Evolutionary conservation across 2,329 filamentous ascomycete species (phyloP).

Genomic region (Diaporthe citriasiana): DNA sequence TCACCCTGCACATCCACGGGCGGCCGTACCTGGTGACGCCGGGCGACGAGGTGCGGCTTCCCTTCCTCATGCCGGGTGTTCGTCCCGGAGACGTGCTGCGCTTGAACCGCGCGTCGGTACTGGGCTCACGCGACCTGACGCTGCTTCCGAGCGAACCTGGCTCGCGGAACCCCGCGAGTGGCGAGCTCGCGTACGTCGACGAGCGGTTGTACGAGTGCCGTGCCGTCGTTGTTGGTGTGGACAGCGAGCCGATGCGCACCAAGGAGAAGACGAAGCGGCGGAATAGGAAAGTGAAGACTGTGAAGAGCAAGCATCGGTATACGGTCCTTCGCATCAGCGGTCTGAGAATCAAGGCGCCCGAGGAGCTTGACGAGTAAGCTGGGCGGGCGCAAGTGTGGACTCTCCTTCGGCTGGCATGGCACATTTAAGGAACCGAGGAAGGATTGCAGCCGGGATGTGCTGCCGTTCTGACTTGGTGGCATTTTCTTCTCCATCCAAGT

Average conservation of each 20-base stretch:
- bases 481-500: background rate
- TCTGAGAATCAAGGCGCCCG: conserved; percentile 71
- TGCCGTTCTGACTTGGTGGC: background rate
- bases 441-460: background rate
- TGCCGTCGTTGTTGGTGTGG: conserved; percentile 86
- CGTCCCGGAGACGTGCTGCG: conserved; percentile 87
- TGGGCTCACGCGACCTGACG: conserved; percentile 93
- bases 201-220: conserved; percentile 87
- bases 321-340: conserved; percentile 90
- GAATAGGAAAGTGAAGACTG: conserved; percentile 79
- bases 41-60: conserved; percentile 82
- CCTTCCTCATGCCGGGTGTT: conserved; percentile 83
- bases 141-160: conserved; percentile 57
- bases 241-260: conserved; percentile 82
- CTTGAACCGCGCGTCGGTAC: conserved; percentile 84
- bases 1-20: conserved; percentile 84
- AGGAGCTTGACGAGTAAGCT: conserved; percentile 54
- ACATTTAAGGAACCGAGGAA: background rate
- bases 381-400: background rate
- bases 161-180: conserved; percentile 68
- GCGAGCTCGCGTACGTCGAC: conserved; percentile 86
- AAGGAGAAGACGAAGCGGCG: conserved; percentile 88
- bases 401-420: background rate
- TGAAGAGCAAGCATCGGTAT: conserved; percentile 91
- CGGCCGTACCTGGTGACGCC: conserved; percentile 83